Evolutionary conservation across 2,329 filamentous ascomycete species (phyloP), one percentile per base, ranked within the genome.

Genomic region (Fusarium albidum): DNA sequence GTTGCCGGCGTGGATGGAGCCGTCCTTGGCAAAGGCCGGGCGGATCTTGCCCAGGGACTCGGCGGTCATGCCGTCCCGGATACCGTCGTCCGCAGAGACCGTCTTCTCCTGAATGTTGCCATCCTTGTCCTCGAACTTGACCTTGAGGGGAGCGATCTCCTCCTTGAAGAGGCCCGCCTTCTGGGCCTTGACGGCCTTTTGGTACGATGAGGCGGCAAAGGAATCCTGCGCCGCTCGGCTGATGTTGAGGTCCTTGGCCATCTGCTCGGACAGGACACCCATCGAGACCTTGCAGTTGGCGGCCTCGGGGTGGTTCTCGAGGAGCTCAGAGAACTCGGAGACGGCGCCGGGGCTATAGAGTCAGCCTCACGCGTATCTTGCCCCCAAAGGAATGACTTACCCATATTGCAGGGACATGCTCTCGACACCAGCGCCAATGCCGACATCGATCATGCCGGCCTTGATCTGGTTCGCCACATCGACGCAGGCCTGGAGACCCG

Each of bases 261-360:
- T 97, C 69, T 94, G 77, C 77, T 99, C 95, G 25, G 92, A 96
- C 42, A 98, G 82, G 10, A 92, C 84, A 67, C 94, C 94, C 95
- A 98, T 98, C 73, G 92, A 88, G 4, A 98, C 94, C 79, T 96
- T 97, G 87, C 95, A 99, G 83, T 97, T 96, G 69, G 90, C 90
- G 18, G 93, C 84, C 71, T 95, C 89, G 61, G 86, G 82, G 80
- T 94, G 84, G 67, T 80, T 84, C 71, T 97, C 91, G 60, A 98
- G 86, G 46, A 91, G 83, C 42, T 96, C 91, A 26, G 91, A 95
- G 83, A 98, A 97, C 76, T 98, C 95, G 57, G 88, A 85, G 13
- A 98, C 94, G 57, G 95, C 95, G 37, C 80, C 82, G 18, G 94
- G 93, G 28, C 88, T 90, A 64, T 49, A 31, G 5, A 11, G 43